These are phyloP conservation scores for Fabrea salina DNA, from an alignment of 169 alveolate genomes.

Conservation along the genomic window DNA sequence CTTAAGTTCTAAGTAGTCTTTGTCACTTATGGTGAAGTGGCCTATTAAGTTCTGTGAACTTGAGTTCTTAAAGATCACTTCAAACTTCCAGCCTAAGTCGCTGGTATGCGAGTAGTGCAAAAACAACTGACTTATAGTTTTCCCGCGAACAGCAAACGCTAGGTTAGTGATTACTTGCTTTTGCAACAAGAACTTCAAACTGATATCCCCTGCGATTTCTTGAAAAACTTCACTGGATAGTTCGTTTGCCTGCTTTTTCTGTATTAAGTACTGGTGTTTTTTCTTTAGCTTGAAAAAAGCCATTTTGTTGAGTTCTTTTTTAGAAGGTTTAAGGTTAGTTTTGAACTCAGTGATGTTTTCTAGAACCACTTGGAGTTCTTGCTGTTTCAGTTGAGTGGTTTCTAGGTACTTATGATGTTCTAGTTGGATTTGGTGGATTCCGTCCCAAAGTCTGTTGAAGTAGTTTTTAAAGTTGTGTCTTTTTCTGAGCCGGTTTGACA, in stretches of 20 bases:
- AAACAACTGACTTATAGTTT: not conserved
- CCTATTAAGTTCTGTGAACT: not conserved
- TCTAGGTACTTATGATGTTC: not conserved
- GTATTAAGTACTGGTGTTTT: not conserved
- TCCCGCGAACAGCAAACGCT: not conserved
- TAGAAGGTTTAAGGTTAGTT: not conserved
- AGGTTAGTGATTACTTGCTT: not conserved
- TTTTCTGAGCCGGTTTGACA: conserved; percentile 1
- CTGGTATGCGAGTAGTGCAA: not conserved
- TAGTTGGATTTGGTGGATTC: not conserved
- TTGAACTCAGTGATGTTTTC: not conserved
- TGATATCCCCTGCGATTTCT: not conserved
- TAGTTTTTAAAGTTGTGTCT: conserved; percentile 4
- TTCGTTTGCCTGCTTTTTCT: not conserved
- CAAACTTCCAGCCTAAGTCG: conserved; percentile 18
- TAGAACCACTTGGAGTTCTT: not conserved
- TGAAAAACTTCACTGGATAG: conserved; percentile 12
- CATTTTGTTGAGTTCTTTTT: conserved; percentile 26
- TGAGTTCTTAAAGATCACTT: not conserved
- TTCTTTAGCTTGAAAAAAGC: conserved; percentile 2
- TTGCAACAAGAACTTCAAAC: not conserved
- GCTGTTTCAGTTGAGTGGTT: not conserved
- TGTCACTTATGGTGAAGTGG: not conserved
- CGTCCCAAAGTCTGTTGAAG: conserved; percentile 1
- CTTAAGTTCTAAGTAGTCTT: conserved; percentile 11